A percentile compares a stretch with the other conserved stretches of the same genome.
Evolutionary conservation across 2,329 filamentous ascomycete species (phyloP).

Genomic region (Colletotrichum incanum): DNA sequence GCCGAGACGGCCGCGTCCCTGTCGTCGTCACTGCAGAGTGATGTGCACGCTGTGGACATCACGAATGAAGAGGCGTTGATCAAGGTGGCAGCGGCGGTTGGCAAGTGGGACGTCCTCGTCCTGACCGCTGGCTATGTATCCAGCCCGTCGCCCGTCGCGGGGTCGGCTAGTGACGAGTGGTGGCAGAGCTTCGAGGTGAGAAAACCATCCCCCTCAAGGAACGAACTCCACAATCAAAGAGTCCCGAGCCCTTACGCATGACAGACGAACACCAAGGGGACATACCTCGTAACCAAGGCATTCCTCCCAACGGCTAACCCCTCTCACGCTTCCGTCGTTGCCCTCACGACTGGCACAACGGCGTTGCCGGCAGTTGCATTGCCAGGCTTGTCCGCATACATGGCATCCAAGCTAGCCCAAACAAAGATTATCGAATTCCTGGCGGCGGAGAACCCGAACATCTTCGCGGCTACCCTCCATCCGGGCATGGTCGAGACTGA

Average conservation of each 20-base stretch:
- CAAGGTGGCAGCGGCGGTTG: slow-evolving; percentile 34
- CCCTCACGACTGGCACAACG: slow-evolving; percentile 45
- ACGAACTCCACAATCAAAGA: not conserved
- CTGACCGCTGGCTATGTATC: slow-evolving; percentile 43
- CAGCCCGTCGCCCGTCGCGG: slow-evolving; percentile 38
- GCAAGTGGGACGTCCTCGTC: slow-evolving; percentile 44
- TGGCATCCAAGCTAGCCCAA: slow-evolving; percentile 42
- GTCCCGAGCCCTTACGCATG: slow-evolving; percentile 13
- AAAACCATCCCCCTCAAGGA: not conserved
- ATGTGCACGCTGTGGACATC: slow-evolving; percentile 27
- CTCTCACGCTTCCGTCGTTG: slow-evolving; percentile 42
- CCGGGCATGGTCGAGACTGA: slow-evolving; percentile 48
- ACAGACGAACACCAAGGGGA: slow-evolving; percentile 64
- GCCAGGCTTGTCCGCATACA: slow-evolving; percentile 43
- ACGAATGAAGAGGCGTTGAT: slow-evolving; percentile 27
- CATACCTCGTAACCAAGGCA: slow-evolving; percentile 59
- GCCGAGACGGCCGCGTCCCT: slow-evolving; percentile 45
- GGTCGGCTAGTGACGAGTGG: slow-evolving; percentile 44
- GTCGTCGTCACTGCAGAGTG: slow-evolving; percentile 38
- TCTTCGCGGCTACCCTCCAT: slow-evolving; percentile 46
- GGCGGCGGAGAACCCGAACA: slow-evolving; percentile 46
- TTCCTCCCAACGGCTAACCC: slow-evolving; percentile 59
- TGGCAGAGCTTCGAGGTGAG: slow-evolving; percentile 48
- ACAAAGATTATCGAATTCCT: slow-evolving; percentile 54
- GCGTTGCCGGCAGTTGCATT: slow-evolving; percentile 42